These are phyloP conservation scores for Phalaenopsis equestris DNA, from an alignment of 106 monocot species.

Conservation along the genomic window DNA sequence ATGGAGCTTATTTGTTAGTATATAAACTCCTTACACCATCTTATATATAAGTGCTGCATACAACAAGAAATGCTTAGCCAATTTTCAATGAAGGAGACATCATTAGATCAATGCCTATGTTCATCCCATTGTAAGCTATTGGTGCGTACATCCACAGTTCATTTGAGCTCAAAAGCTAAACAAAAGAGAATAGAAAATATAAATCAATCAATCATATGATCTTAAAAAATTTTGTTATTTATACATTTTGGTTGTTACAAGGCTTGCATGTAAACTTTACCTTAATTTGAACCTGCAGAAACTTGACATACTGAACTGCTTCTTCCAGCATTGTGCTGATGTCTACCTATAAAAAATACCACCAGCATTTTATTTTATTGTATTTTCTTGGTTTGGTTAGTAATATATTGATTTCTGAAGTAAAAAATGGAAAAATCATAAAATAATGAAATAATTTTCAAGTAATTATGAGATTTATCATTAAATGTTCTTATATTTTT, in stretches of 20 bases:
- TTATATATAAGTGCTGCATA: not conserved
- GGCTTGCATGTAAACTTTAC: slow-evolving; percentile 7
- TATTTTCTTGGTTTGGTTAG: too few species aligned
- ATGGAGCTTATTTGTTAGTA: not conserved
- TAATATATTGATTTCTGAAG: too few species aligned
- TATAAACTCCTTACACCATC: slow-evolving; percentile 1
- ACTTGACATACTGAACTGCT: slow-evolving; percentile 84
- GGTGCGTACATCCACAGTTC: slow-evolving; percentile 88
- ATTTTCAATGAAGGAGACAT: slow-evolving; percentile 19
- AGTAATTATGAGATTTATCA: too few species aligned
- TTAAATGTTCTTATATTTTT: too few species aligned
- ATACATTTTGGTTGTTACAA: not conserved
- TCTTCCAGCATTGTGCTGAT: slow-evolving; percentile 96
- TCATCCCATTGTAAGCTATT: slow-evolving; percentile 65
- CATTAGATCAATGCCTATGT: slow-evolving; percentile 51
- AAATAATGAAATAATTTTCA: too few species aligned
- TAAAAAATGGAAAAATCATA: too few species aligned
- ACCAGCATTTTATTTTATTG: not conserved
- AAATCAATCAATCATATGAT: not conserved
- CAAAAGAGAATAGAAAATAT: not conserved
- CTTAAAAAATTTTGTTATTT: too few species aligned
- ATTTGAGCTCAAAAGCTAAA: slow-evolving; percentile 79
- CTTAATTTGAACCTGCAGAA: slow-evolving; percentile 85
- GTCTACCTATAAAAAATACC: slow-evolving; percentile 42
- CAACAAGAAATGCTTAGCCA: not conserved